A percentile compares a stretch with the other conserved stretches of the same genome.
phyloP scores from a whole-genome alignment of 2,329 filamentous ascomycete genomes.

The Claviceps digitariae region DNA sequence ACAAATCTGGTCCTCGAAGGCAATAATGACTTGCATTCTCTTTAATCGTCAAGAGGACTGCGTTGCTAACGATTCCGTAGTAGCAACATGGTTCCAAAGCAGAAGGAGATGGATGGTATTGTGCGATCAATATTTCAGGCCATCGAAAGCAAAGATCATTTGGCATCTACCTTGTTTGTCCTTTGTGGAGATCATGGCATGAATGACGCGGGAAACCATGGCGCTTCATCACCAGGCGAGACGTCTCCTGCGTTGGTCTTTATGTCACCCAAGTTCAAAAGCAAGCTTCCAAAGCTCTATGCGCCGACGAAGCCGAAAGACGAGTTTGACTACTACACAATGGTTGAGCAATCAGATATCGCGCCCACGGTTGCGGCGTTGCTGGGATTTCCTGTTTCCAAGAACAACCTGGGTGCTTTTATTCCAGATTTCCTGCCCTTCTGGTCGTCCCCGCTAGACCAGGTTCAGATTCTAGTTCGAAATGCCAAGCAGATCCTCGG shows the following conservation, averaged over 20 bases:
- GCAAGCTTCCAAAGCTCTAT: slow-evolving; percentile 29
- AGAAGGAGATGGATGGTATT: slow-evolving; percentile 83
- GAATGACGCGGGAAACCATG: slow-evolving; percentile 97
- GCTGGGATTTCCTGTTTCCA: slow-evolving; percentile 74
- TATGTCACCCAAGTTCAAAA: slow-evolving; percentile 67
- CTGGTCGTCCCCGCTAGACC: slow-evolving; percentile 45
- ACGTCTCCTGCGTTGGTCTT: slow-evolving; percentile 89
- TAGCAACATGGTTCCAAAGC: slow-evolving; percentile 84
- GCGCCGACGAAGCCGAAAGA: slow-evolving; percentile 46
- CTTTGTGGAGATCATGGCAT: slow-evolving; percentile 96
- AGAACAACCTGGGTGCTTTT: slow-evolving; percentile 81
- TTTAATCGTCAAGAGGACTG: not conserved
- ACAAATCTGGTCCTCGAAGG: slow-evolving; percentile 84
- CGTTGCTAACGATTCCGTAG: slow-evolving; percentile 27
- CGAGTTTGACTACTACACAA: slow-evolving; percentile 73
- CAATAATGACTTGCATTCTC: slow-evolving; percentile 19
- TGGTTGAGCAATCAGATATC: slow-evolving; percentile 88
- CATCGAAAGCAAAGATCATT: slow-evolving; percentile 56
- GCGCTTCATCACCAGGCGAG: slow-evolving; percentile 84
- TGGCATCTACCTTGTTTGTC: slow-evolving; percentile 68
- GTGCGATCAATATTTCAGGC: slow-evolving; percentile 63
- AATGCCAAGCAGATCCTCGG: slow-evolving; percentile 73
- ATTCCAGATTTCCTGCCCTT: slow-evolving; percentile 67
- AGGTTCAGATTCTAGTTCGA: slow-evolving; percentile 53
- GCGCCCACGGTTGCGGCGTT: slow-evolving; percentile 79